A percentile compares a stretch with the other conserved stretches of the same genome.
Evolutionary conservation across 2,329 filamentous ascomycete genomes (phyloP).

Genomic region (Pseudocercospora cruenta): DNA sequence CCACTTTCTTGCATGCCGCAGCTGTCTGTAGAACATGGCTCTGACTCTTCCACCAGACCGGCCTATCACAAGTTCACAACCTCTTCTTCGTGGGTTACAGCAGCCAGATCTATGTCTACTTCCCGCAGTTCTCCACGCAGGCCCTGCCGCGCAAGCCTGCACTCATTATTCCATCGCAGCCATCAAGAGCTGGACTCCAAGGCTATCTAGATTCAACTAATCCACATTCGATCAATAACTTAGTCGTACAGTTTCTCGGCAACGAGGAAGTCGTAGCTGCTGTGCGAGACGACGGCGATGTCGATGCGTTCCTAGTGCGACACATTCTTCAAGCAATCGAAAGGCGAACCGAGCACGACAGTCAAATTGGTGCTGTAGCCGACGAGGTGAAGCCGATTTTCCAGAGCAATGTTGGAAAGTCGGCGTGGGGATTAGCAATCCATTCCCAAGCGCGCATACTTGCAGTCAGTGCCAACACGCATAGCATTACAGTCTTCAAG

Average conservation of each 20-base stretch:
- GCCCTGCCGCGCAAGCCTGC: constrained; percentile 40
- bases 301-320: constrained; percentile 47
- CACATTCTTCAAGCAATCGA: constrained; percentile 41
- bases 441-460: constrained; percentile 82
- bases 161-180: constrained; percentile 45
- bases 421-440: constrained; percentile 87
- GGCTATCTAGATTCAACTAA: constrained; percentile 42
- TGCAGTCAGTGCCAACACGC: constrained; percentile 79
- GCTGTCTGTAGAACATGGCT: constrained; percentile 12
- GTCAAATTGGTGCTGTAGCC: constrained; percentile 44
- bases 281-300: constrained; percentile 61
- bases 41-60: constrained; percentile 40
- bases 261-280: constrained; percentile 55
- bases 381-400: constrained; percentile 63
- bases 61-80: constrained; percentile 50
- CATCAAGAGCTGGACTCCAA: constrained; percentile 35
- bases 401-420: constrained; percentile 72
- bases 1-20: constrained; percentile 8
- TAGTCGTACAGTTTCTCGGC: constrained; percentile 50
- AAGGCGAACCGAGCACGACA: constrained; percentile 36
- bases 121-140: constrained; percentile 50
- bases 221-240: constrained; percentile 50
- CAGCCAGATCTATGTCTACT: constrained; percentile 46
- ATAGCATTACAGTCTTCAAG: constrained; percentile 60
- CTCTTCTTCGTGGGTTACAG: constrained; percentile 54